These are phyloP conservation scores for Solanum bukasovii DNA, from an alignment of 257 asterid species.

Conservation along the genomic window DNA sequence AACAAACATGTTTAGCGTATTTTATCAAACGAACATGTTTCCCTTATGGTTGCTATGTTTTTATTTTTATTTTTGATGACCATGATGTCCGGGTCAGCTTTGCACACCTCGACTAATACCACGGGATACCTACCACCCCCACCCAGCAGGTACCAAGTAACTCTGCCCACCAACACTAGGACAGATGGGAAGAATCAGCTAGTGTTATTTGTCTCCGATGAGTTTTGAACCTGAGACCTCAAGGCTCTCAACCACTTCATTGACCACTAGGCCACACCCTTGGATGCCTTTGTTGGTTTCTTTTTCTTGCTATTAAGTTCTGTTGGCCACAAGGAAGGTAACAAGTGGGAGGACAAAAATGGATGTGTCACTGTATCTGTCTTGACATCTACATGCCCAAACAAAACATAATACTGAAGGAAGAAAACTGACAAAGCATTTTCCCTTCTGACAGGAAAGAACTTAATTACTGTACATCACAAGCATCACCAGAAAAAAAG, in stretches of 20 bases:
- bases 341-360: neutral
- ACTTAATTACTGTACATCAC: neutral
- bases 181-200: neutral
- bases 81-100: neutral
- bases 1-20: neutral
- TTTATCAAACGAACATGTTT: neutral
- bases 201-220: neutral
- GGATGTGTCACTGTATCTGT: neutral
- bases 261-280: neutral
- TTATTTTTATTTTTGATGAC: neutral
- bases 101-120: neutral
- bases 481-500: neutral
- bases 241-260: neutral
- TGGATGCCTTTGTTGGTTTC: neutral
- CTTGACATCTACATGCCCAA: neutral
- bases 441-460: neutral
- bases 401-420: neutral
- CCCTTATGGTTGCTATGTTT: neutral
- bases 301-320: neutral
- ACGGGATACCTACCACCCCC: neutral
- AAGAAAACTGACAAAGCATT: neutral
- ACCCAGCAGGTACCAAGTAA: neutral
- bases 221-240: neutral
- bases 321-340: neutral
- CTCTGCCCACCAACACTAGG: neutral